Evolutionary conservation across 2,329 filamentous ascomycete genomes (phyloP).

Genomic region (Xylariaceae sp.): DNA sequence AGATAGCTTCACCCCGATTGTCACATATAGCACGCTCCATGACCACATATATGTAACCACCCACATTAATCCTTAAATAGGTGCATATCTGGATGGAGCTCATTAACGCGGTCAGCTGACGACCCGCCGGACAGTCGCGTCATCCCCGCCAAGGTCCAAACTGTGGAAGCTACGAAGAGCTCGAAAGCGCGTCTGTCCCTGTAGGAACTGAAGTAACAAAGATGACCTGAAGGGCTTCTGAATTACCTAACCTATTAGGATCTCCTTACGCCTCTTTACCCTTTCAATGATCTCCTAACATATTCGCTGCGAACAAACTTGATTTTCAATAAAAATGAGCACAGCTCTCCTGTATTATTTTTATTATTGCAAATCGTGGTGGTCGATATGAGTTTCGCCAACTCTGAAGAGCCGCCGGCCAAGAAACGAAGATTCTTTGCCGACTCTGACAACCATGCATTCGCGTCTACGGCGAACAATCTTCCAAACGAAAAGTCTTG

Average conservation of each 20-base stretch:
- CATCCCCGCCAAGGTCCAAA: too few species aligned
- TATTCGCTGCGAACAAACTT: background rate
- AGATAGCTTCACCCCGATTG: too few species aligned
- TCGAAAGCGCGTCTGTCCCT: slow-evolving; percentile 15
- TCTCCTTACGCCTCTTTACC: background rate
- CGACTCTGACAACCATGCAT: slow-evolving; percentile 42
- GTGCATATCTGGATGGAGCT: too few species aligned
- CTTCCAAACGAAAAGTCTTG: slow-evolving; percentile 29
- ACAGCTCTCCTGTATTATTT: background rate
- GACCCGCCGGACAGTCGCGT: slow-evolving; percentile 39
- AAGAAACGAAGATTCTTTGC: slow-evolving; percentile 52
- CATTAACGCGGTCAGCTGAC: slow-evolving; percentile 50
- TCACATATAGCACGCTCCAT: too few species aligned
- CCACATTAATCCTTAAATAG: too few species aligned
- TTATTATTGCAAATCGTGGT: background rate
- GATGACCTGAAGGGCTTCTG: too few species aligned
- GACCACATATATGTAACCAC: too few species aligned
- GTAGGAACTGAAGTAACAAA: too few species aligned
- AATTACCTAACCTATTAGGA: too few species aligned
- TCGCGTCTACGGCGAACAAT: slow-evolving; percentile 30
- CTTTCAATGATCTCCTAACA: background rate
- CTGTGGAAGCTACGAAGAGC: too few species aligned
- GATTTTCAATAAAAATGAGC: slow-evolving; percentile 9
- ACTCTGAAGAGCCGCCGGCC: slow-evolving; percentile 44
- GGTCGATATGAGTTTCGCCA: slow-evolving; percentile 47